phyloP scores from a whole-genome alignment of 139 green algal genomes.

The Picochlorum sp. region DNA sequence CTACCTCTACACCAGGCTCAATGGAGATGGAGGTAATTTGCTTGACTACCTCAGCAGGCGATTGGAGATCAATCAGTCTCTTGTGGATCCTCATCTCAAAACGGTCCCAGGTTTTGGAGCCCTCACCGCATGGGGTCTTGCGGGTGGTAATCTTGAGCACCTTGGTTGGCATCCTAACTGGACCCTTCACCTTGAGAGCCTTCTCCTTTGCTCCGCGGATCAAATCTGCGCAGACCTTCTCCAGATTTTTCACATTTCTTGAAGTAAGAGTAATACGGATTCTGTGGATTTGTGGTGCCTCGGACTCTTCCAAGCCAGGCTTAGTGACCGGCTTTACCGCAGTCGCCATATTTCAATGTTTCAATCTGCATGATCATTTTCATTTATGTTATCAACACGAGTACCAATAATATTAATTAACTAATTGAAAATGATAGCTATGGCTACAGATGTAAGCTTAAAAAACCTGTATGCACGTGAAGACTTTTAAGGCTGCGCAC shows the following conservation, averaged over 20 bases:
- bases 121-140: slow-evolving; percentile 97
- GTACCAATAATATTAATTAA: neutral
- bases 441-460: too few relatives aligned
- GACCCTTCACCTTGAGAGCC: slow-evolving; percentile 94
- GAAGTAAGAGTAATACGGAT: slow-evolving; percentile 99
- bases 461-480: too few relatives aligned
- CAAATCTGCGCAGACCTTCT: slow-evolving; percentile 98
- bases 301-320: slow-evolving; percentile 60
- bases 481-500: neutral
- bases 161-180: slow-evolving; percentile 98
- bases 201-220: slow-evolving; percentile 98
- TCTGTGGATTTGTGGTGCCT: slow-evolving; percentile 55
- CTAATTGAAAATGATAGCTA: neutral
- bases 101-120: slow-evolving; percentile 97
- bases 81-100: slow-evolving; percentile 99
- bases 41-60: slow-evolving; percentile 95
- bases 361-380: neutral
- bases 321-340: slow-evolving; percentile 36
- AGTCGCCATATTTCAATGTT: slow-evolving; percentile 28
- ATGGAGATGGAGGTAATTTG: slow-evolving; percentile 98
- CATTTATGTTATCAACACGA: too few relatives aligned
- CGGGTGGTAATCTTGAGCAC: slow-evolving; percentile 91
- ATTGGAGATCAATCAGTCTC: slow-evolving; percentile 97
- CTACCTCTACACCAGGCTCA: slow-evolving; percentile 96
- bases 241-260: slow-evolving; percentile 89